A percentile compares a stretch with the other conserved stretches of the same genome.
phyloP scores from a whole-genome alignment of 2,329 filamentous ascomycete species.

The Stagonosporopsis chrysanthemi region DNA sequence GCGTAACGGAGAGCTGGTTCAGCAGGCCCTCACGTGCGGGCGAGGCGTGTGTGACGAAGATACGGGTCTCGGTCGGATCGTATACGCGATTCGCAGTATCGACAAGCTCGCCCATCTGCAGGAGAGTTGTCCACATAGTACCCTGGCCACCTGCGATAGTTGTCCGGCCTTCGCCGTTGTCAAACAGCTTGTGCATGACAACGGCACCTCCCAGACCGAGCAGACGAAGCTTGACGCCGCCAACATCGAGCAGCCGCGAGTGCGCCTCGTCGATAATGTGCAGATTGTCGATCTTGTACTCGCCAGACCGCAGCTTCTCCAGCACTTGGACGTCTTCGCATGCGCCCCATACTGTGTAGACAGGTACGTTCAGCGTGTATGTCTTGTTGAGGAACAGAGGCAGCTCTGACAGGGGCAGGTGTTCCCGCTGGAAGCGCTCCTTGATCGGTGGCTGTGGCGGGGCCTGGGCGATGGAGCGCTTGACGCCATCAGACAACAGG shows the following conservation, averaged over 20 bases:
- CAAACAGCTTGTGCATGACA: slow-evolving; percentile 99
- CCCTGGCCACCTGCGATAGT: slow-evolving; percentile 98
- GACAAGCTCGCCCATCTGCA: slow-evolving; percentile 98
- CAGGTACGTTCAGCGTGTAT: slow-evolving; percentile 90
- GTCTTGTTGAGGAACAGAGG: slow-evolving; percentile 86
- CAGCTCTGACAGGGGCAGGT: slow-evolving; percentile 91
- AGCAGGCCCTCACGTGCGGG: slow-evolving; percentile 94
- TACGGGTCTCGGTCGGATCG: slow-evolving; percentile 94
- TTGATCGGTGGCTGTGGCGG: slow-evolving; percentile 78
- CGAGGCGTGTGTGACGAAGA: slow-evolving; percentile 97
- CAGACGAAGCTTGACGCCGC: slow-evolving; percentile 93
- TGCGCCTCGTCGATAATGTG: slow-evolving; percentile 99
- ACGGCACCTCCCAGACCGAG: slow-evolving; percentile 94
- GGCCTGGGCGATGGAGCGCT: slow-evolving; percentile 70
- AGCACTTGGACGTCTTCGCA: slow-evolving; percentile 97
- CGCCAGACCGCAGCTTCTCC: slow-evolving; percentile 95
- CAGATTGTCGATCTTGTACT: slow-evolving; percentile 97
- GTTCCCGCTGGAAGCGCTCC: slow-evolving; percentile 78
- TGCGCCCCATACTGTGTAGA: slow-evolving; percentile 98
- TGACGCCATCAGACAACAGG: slow-evolving; percentile 79
- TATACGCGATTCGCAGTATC: slow-evolving; percentile 98
- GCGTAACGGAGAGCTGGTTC: slow-evolving; percentile 95
- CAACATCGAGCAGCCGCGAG: slow-evolving; percentile 91
- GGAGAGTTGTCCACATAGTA: slow-evolving; percentile 98
- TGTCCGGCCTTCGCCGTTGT: slow-evolving; percentile 96